These are phyloP conservation scores for Fraxinus albicans DNA, from an alignment of 305 asterid genomes.

Conservation along the genomic window DNA sequence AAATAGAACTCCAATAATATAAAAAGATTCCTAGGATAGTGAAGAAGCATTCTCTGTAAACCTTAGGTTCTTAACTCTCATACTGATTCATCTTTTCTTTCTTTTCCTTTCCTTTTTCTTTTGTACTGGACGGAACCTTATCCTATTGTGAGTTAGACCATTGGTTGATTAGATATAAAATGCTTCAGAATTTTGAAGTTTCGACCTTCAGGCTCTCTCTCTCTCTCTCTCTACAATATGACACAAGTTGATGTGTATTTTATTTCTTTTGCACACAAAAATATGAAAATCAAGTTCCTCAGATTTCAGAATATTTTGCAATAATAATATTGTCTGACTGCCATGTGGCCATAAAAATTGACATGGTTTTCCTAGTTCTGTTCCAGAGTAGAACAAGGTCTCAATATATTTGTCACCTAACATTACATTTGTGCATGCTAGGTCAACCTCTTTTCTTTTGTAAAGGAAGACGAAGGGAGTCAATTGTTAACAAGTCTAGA, in stretches of 20 bases:
- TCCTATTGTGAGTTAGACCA: neutral
- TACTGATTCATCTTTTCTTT: neutral
- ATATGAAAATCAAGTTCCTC: neutral
- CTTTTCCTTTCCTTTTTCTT: neutral
- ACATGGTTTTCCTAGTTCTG: neutral
- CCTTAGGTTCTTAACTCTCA: neutral
- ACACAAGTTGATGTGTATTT: neutral
- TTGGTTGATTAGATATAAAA: neutral
- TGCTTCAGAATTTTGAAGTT: neutral
- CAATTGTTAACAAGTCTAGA: neutral
- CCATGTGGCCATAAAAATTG: neutral
- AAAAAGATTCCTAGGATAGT: neutral
- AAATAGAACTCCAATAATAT: neutral
- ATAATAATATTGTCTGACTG: neutral
- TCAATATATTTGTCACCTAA: neutral
- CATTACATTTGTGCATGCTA: neutral
- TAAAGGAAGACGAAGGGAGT: neutral
- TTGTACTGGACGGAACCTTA: neutral
- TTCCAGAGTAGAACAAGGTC: neutral
- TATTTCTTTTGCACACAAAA: neutral
- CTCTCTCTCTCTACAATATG: neutral
- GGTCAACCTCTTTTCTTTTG: neutral
- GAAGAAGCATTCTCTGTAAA: neutral
- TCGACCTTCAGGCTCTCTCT: neutral
- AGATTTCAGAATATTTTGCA: neutral